Evolutionary conservation across 2,329 filamentous ascomycete species (phyloP).

Genomic region (Pseudocercospora vitis): DNA sequence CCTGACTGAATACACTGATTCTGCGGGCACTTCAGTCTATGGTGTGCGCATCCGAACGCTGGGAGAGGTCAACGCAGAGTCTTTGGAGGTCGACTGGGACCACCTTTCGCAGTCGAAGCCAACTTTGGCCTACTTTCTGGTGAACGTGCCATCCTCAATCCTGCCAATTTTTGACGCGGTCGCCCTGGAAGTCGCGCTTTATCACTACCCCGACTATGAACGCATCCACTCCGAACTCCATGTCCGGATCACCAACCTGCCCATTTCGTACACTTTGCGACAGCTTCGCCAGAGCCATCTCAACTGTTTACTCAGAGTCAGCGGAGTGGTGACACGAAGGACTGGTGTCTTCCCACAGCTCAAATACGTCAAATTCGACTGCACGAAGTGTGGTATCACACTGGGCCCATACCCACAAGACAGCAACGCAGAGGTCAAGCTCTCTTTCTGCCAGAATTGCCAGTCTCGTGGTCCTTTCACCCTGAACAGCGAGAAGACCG

Average conservation of each 20-base stretch:
- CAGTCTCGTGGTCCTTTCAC: slow-evolving; percentile 94
- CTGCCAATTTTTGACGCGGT: slow-evolving; percentile 95
- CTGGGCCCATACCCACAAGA: slow-evolving; percentile 97
- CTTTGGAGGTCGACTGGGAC: slow-evolving; percentile 92
- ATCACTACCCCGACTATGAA: slow-evolving; percentile 97
- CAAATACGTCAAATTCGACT: slow-evolving; percentile 98
- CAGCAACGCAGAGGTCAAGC: slow-evolving; percentile 92
- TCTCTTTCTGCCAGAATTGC: slow-evolving; percentile 94
- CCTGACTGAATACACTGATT: slow-evolving; percentile 91
- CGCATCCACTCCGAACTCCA: slow-evolving; percentile 97
- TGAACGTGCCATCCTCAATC: slow-evolving; percentile 92
- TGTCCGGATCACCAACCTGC: slow-evolving; percentile 91
- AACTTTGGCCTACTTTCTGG: slow-evolving; percentile 90
- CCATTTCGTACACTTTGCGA: slow-evolving; percentile 90
- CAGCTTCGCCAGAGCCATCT: slow-evolving; percentile 93
- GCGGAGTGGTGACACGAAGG: slow-evolving; percentile 89
- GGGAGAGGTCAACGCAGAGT: slow-evolving; percentile 96
- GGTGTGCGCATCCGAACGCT: slow-evolving; percentile 90
- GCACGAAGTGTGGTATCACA: slow-evolving; percentile 85
- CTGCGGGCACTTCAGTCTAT: slow-evolving; percentile 86
- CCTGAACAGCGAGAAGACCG: slow-evolving; percentile 93
- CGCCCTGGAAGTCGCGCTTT: slow-evolving; percentile 90
- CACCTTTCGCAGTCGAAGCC: slow-evolving; percentile 89
- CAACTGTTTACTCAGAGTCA: slow-evolving; percentile 92
- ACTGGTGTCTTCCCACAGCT: slow-evolving; percentile 96